phyloP scores from a whole-genome alignment of 192 early-diverging fungal genomes.

The Mortierella claussenii region DNA sequence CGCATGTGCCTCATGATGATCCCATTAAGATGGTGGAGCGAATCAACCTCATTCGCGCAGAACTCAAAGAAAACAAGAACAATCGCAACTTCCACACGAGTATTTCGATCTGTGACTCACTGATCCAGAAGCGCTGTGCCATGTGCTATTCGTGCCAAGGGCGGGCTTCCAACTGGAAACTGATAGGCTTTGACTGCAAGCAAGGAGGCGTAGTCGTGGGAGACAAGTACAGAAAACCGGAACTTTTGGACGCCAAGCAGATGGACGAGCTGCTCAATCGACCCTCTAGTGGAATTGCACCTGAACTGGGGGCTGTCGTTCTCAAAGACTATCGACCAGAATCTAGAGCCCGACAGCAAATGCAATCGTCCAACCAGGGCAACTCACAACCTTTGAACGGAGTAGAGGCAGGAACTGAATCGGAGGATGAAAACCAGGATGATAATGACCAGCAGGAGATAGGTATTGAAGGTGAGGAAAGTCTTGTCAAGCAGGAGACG shows the following conservation, averaged over 20 bases:
- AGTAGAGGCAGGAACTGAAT: not conserved
- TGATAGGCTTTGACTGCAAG: conserved; percentile 65
- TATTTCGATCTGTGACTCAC: conserved; percentile 41
- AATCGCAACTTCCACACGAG: conserved; percentile 34
- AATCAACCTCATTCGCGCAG: conserved; percentile 56
- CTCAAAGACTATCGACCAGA: conserved; percentile 38
- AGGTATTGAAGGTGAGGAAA: not conserved
- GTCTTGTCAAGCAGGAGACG: not conserved
- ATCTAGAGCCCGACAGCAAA: conserved; percentile 21
- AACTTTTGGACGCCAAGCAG: conserved; percentile 43
- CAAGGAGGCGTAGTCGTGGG: conserved; percentile 43
- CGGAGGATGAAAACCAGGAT: conserved; percentile 3
- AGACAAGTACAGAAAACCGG: conserved; percentile 49
- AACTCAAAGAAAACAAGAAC: conserved; percentile 52
- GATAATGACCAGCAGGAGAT: conserved; percentile 2
- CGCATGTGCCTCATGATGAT: conserved; percentile 20
- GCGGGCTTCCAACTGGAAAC: conserved; percentile 61
- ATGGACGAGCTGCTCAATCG: conserved; percentile 50
- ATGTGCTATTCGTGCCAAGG: conserved; percentile 63
- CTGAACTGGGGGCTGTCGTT: conserved; percentile 5
- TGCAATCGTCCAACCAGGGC: not conserved
- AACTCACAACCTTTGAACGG: not conserved
- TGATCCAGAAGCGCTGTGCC: conserved; percentile 58
- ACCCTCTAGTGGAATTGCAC: conserved; percentile 18
- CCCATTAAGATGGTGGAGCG: conserved; percentile 52